Evolutionary conservation across 108 stramenopile species (phyloP).

Genomic region (Bacterosira constricta): DNA sequence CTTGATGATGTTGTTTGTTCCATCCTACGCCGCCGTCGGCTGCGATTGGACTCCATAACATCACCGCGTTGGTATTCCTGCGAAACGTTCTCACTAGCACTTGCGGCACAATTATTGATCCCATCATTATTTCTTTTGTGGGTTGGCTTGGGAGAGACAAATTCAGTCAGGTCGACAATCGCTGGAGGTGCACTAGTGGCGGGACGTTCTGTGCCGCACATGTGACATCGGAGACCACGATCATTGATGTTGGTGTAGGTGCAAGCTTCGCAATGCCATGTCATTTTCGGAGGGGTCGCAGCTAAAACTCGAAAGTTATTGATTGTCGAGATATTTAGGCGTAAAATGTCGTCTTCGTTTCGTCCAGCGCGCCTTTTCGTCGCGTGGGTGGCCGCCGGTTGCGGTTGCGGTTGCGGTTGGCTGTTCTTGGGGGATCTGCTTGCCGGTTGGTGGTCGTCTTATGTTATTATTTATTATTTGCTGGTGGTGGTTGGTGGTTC

Average conservation of each 20-base stretch:
- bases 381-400: no score
- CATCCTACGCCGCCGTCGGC: conserved; percentile 17
- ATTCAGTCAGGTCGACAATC: conserved; percentile 25
- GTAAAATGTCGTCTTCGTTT: no score
- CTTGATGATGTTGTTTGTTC: neutral
- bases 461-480: no score
- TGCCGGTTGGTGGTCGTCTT: no score
- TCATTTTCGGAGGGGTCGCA: conserved; percentile 7
- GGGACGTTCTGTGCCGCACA: conserved; percentile 10
- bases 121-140: neutral
- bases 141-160: conserved; percentile 3
- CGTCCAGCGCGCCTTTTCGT: no score
- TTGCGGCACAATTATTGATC: no score
- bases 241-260: conserved; percentile 35
- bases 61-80: neutral
- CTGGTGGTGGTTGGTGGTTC: no score
- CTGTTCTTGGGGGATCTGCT: no score
- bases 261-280: conserved; percentile 32
- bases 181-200: neutral
- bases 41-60: conserved; percentile 37
- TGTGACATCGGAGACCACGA: conserved; percentile 8
- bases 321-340: no score
- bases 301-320: no score
- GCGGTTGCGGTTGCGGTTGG: no score
- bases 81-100: no score